phyloP scores from a whole-genome alignment of 805 yeast genomes.

The Metschnikowia proteae region DNA sequence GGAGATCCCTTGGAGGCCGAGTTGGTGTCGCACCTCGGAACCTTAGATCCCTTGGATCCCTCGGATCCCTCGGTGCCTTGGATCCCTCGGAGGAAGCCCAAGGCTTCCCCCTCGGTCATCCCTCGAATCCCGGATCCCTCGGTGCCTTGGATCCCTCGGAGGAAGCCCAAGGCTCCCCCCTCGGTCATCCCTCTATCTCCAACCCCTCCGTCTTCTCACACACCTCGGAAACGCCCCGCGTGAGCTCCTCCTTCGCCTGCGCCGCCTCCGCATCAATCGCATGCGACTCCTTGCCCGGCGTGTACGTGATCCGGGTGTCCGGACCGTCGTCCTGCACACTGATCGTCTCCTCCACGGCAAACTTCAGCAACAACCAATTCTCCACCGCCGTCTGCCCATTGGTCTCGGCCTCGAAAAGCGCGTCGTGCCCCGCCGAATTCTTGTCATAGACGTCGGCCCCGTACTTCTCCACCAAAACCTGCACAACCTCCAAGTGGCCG shows the following conservation, averaged over 20 bases:
- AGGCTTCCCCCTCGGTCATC: too few relatives aligned
- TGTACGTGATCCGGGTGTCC: conserved; percentile 41
- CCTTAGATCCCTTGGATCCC: too few relatives aligned
- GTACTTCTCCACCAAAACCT: conserved; percentile 66
- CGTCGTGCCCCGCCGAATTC: conserved; percentile 75
- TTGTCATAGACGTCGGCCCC: conserved; percentile 78
- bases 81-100: too few relatives aligned
- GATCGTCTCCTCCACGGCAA: conserved; percentile 57
- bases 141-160: too few relatives aligned
- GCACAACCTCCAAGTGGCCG: conserved; percentile 73
- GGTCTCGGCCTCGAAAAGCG: conserved; percentile 84
- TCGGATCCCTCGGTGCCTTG: too few relatives aligned
- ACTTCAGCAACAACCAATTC: conserved; percentile 69
- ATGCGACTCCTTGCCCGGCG: conserved; percentile 42
- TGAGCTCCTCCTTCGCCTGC: conserved; percentile 16
- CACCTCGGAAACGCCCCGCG: conserved; percentile 44
- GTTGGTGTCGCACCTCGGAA: too few relatives aligned
- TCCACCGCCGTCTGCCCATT: conserved; percentile 74
- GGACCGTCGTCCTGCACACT: conserved; percentile 40
- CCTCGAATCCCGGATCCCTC: too few relatives aligned
- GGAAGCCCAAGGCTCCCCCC: too few relatives aligned
- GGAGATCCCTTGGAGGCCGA: too few relatives aligned
- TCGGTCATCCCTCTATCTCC: conserved; percentile 8
- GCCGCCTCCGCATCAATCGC: conserved; percentile 38
- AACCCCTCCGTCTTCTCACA: conserved; percentile 27